Evolutionary conservation across 1,139 yeast species (phyloP), one percentile per base, ranked within the genome.

Genomic region (Yamadazyma siamensis): DNA sequence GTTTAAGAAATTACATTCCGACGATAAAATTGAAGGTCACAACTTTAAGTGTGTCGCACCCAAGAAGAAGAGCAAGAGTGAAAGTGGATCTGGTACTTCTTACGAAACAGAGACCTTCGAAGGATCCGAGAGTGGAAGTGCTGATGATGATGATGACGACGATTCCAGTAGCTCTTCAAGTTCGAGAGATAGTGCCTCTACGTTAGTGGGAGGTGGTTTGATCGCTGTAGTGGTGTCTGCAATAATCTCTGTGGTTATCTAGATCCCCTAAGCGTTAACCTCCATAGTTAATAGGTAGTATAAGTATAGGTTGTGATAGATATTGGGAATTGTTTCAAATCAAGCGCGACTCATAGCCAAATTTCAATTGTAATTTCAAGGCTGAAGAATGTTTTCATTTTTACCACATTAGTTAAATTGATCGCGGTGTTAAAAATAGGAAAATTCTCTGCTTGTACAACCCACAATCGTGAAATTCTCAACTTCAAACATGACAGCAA

Each of bases 11-110:
- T 60, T 59, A 47, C 55, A 59, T 37, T 42, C 50, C 27, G 43
- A 40, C 32, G 54, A 57, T 31, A 59, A 58, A 44, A 65, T 66
- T 40, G 57, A 64, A 49, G 74, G 73, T 37, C 71, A 68, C 57
- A 65, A 66, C 59, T 65, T 50, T 53, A 56, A 55, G 43, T 68
- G 75, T 55, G 49, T 67, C 15, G 56, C 68, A 27, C 68, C 70
- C 27, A 36, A 44, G 28, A 36, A 44, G 28, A 40, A 43, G 32
- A 32, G 53, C 21, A 38, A 49, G 17, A 39, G 53, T 10, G 27
- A 44, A 15, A 36, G 52, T 12, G 40, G 41, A 17, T 36, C 46
- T 12, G 35, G 43, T 25, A 33, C 41, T 10, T 32, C 50, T 10
- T 36, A 46, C 14, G 41, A 41, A 25, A 44, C 54, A 13, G 42